phyloP scores from a whole-genome alignment of 169 alveolate species.

The Plasmodium reichenowi region DNA sequence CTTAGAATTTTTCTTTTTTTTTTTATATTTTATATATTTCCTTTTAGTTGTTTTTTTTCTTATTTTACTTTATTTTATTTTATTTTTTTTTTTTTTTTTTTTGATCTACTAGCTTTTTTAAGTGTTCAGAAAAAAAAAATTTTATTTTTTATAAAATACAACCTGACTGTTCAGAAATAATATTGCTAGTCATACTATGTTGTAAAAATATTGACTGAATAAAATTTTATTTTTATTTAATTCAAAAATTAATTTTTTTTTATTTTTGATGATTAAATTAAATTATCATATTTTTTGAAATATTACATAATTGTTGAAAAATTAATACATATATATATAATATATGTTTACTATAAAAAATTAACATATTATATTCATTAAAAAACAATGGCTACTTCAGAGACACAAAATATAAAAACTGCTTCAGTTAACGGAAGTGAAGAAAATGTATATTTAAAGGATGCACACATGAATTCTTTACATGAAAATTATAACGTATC shows the following conservation, averaged over 20 bases:
- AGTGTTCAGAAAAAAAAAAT: background rate
- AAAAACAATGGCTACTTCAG: conserved; percentile 50
- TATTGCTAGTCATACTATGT: background rate
- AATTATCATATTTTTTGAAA: conserved; percentile 12
- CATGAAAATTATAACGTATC: conserved; percentile 61
- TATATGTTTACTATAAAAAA: background rate
- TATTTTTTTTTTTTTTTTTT: too few relatives aligned
- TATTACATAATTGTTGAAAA: conserved; percentile 19
- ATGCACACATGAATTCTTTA: conserved; percentile 22
- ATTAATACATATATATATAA: background rate
- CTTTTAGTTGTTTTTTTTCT: too few relatives aligned
- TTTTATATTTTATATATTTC: background rate
- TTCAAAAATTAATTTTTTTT: conserved; percentile 15
- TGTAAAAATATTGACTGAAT: conserved; percentile 7
- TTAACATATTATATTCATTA: background rate
- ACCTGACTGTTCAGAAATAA: conserved; percentile 50
- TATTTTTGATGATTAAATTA: conserved; percentile 1
- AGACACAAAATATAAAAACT: conserved; percentile 48
- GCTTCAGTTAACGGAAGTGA: conserved; percentile 31
- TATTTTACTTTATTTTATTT: too few relatives aligned
- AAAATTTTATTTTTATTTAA: conserved; percentile 32
- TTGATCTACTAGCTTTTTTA: too few relatives aligned
- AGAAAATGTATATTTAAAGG: conserved; percentile 22
- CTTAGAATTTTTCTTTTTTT: conserved; percentile 18
- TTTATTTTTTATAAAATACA: background rate